phyloP scores from a whole-genome alignment of 2,329 filamentous ascomycete genomes.

The Aspergillus pseudoviridinutans region DNA sequence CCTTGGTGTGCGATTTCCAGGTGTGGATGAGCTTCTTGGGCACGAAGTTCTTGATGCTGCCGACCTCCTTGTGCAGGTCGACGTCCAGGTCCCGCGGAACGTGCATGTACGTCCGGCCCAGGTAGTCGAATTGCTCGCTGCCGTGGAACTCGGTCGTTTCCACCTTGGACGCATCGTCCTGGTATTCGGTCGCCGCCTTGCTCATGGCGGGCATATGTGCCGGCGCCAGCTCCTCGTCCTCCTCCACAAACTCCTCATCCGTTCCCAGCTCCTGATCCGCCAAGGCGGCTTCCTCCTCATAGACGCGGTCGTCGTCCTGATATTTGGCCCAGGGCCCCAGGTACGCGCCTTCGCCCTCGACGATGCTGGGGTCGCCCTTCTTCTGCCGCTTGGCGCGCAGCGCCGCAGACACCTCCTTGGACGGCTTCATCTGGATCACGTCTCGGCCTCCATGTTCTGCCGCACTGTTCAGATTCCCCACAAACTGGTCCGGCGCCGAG shows the following conservation, averaged over 20 bases:
- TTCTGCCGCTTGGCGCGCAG: slow-evolving; percentile 72
- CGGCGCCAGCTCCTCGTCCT: slow-evolving; percentile 55
- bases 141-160: slow-evolving; percentile 90
- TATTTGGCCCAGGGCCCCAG: slow-evolving; percentile 94
- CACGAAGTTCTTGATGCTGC: slow-evolving; percentile 81
- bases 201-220: slow-evolving; percentile 47
- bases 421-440: slow-evolving; percentile 52
- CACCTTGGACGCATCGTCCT: slow-evolving; percentile 55
- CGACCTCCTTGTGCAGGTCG: slow-evolving; percentile 75
- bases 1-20: slow-evolving; percentile 80
- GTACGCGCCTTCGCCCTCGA: slow-evolving; percentile 84
- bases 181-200: slow-evolving; percentile 50
- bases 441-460: slow-evolving; percentile 46
- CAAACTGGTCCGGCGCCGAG: slow-evolving; percentile 38
- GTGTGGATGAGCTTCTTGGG: slow-evolving; percentile 91
- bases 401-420: slow-evolving; percentile 67
- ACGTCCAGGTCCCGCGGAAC: slow-evolving; percentile 85
- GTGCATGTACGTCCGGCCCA: slow-evolving; percentile 96
- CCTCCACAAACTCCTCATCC: slow-evolving; percentile 76
- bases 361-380: slow-evolving; percentile 78
- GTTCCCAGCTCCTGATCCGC: slow-evolving; percentile 70
- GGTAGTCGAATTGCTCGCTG: slow-evolving; percentile 79
- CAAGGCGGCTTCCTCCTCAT: slow-evolving; percentile 61
- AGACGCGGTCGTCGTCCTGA: slow-evolving; percentile 66
- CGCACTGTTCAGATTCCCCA: slow-evolving; percentile 47